Conservation (phyloP, 768 basidiomycete species). For the Kwoniella heveanensis region DNA sequence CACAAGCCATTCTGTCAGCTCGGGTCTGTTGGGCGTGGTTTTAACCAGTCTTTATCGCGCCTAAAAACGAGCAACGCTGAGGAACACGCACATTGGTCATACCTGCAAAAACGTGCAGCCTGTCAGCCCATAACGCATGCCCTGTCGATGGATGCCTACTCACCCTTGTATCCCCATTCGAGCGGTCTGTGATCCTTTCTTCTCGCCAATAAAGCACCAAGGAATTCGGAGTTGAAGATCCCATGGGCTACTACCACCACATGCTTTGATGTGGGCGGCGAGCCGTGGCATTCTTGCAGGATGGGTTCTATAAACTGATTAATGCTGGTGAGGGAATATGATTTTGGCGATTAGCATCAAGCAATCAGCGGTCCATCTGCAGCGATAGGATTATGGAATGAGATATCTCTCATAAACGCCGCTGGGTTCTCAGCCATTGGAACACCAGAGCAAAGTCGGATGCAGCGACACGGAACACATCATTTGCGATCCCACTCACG, state of each 20-base stretch:
- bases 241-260: constrained; percentile 58
- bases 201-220: constrained; percentile 54
- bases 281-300: constrained; percentile 41
- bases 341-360: not conserved
- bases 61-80: too few species aligned
- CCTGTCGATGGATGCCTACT: constrained; percentile 12
- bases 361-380: not conserved
- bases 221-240: constrained; percentile 57
- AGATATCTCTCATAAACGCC: too few species aligned
- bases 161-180: constrained; percentile 51
- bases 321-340: constrained; percentile 36
- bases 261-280: constrained; percentile 39
- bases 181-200: constrained; percentile 39
- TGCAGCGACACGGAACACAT: too few species aligned
- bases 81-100: constrained; percentile 55
- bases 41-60: too few species aligned
- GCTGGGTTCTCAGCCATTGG: too few species aligned
- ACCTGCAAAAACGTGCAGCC: constrained; percentile 18
- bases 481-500: constrained; percentile 40
- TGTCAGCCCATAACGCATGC: not conserved
- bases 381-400: too few species aligned
- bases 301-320: constrained; percentile 55
- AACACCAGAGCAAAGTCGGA: too few species aligned
- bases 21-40: too few species aligned
- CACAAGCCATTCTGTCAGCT: too few species aligned